phyloP scores from a whole-genome alignment of 441 rosid genomes.

The Syzygium malaccense region DNA sequence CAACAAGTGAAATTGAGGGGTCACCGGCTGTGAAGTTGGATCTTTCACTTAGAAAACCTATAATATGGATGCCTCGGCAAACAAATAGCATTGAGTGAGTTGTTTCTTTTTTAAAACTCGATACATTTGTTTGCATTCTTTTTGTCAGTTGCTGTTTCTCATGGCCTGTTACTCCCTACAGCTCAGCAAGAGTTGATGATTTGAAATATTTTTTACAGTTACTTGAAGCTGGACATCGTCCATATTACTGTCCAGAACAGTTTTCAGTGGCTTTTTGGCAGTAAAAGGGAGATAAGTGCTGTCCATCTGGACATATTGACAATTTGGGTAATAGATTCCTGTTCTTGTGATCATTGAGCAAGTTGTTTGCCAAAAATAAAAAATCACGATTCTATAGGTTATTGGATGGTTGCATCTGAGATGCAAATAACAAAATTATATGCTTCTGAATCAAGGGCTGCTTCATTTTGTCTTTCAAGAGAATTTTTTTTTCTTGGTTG shows the following conservation, averaged over 20 bases:
- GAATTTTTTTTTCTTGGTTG: background rate
- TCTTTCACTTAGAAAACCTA: conserved; percentile 88
- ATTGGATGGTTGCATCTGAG: background rate
- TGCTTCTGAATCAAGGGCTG: background rate
- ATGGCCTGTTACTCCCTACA: background rate
- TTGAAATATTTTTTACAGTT: conserved; percentile 43
- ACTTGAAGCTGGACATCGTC: conserved; percentile 95
- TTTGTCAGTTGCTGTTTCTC: background rate
- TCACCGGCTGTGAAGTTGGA: conserved; percentile 93
- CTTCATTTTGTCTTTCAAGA: background rate
- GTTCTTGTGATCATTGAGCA: background rate
- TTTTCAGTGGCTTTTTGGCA: conserved; percentile 83
- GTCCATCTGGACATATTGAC: conserved; percentile 80
- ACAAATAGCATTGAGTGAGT: conserved; percentile 94
- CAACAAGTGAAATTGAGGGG: conserved; percentile 90
- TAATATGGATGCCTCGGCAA: conserved; percentile 92
- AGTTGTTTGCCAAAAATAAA: background rate
- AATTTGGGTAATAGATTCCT: conserved; percentile 58
- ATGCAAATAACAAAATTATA: background rate
- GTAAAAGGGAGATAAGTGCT: conserved; percentile 73
- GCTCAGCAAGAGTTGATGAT: background rate
- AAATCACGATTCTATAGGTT: background rate
- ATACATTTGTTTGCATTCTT: background rate
- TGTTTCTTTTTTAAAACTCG: background rate
- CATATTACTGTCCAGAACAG: conserved; percentile 83